Base-by-base conservation (phyloP, 225 moss, liverwort and hornwort genomes). In the Takakia lepidozioides region DNA sequence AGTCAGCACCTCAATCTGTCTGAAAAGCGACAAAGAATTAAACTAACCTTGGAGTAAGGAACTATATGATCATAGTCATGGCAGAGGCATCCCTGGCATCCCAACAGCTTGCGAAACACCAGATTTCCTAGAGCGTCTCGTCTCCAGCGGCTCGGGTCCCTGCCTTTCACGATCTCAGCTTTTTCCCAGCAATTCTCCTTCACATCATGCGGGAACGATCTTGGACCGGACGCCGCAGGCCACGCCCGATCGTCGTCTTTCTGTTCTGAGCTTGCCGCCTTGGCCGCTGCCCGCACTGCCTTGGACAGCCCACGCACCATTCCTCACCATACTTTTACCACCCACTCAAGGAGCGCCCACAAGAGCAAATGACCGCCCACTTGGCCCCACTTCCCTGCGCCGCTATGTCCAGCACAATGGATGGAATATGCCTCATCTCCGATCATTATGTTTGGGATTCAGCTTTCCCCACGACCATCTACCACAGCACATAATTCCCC, bases 151-250 rank as follows among this genome's bases (percentile, higher is more conserved):
- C 71, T 66, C 5, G 80, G 74, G 68, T 98, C 95, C 38, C 95
- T 77, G 45, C 91, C 87, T 27, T 81, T 73, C 22, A 91, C 85
- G 8, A 50, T 20, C 27, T 82, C 82, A 13, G 91, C 91, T 55
- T 85, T 82, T 46, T 80, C 72, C 95, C 91, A 98, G 61, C 95
- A 98, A 4, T 85, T 87, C 35, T 98, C 87, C 64, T 85, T 90
- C 5, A 98, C 91, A 22, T 91, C 71, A 50, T 73, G 71, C 16
- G 91, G 64, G 35, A 98, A 98, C 23, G 85, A 70, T 24, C 91
- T 87, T 18, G 85, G 70, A 2, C 72, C 85, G 0, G 71, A 60
- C 13, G 70, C 54, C 50, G 57, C 59, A 11, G 52, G 64, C 1
- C 45, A 23, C 2, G 29, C 3, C 16, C 62, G 54, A 10, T 66